These are phyloP conservation scores for Trichoderma pleuroti DNA, from an alignment of 2,329 filamentous ascomycete genomes.

Conservation along the genomic window DNA sequence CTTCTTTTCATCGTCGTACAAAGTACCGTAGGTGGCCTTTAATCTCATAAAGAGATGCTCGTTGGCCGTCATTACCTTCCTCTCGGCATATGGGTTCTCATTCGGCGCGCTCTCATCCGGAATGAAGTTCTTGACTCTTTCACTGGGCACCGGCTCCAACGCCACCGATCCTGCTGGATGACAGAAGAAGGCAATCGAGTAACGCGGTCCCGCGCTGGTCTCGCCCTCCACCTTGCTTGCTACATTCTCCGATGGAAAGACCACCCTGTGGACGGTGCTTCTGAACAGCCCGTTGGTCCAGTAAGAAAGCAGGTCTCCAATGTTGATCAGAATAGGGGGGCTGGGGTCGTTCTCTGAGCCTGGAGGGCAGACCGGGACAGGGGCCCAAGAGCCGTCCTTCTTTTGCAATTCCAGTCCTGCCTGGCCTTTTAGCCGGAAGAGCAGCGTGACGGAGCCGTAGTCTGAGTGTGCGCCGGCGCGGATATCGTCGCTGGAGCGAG, in stretches of 20 bases:
- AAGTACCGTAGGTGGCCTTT: conserved; percentile 53
- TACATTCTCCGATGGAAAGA: conserved; percentile 51
- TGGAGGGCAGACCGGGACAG: conserved; percentile 63
- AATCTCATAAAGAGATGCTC: conserved; percentile 62
- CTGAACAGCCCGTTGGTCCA: conserved; percentile 89
- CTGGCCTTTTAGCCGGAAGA: conserved; percentile 83
- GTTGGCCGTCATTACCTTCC: conserved; percentile 58
- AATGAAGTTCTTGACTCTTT: conserved; percentile 46
- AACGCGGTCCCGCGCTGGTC: conserved; percentile 50
- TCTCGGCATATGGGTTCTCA: conserved; percentile 48
- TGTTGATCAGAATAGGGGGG: conserved; percentile 78
- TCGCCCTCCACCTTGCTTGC: conserved; percentile 39
- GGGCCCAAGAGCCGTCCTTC: conserved; percentile 52
- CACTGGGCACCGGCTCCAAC: conserved; percentile 58
- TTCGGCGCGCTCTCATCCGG: conserved; percentile 31
- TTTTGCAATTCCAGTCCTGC: conserved; percentile 81
- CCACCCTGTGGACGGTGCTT: conserved; percentile 84
- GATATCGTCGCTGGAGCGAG: conserved; percentile 56
- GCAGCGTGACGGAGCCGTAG: conserved; percentile 68
- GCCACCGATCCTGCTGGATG: conserved; percentile 55
- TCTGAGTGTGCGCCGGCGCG: conserved; percentile 91
- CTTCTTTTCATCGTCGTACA: conserved; percentile 47
- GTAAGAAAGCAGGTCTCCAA: conserved; percentile 68
- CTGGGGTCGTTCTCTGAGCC: conserved; percentile 55
- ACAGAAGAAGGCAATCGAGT: conserved; percentile 67